These are phyloP conservation scores for Cymbopogon flexuosus DNA, from an alignment of 202 grass and related monocot genomes.

Conservation along the genomic window DNA sequence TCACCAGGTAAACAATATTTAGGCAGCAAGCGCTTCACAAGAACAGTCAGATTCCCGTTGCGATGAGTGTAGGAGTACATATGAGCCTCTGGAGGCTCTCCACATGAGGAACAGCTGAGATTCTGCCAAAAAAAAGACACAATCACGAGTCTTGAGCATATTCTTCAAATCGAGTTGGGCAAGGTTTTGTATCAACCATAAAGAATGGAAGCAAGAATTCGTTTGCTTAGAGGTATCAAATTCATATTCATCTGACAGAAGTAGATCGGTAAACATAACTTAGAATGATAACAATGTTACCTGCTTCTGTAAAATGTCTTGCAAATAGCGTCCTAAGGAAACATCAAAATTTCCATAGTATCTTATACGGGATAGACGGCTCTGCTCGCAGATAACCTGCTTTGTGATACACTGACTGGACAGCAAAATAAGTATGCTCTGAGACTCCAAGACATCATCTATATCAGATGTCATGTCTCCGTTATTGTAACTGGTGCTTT, in stretches of 20 bases:
- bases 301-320: slow-evolving; percentile 73
- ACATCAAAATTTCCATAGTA: slow-evolving; percentile 79
- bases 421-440: slow-evolving; percentile 69
- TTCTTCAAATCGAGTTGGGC: not conserved
- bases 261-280: not conserved
- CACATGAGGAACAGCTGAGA: slow-evolving; percentile 65
- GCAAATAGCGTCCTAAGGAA: slow-evolving; percentile 73
- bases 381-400: slow-evolving; percentile 65
- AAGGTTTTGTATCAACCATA: not conserved
- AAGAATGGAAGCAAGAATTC: not conserved
- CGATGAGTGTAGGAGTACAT: slow-evolving; percentile 75
- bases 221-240: not conserved
- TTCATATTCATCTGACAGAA: not conserved
- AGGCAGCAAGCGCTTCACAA: slow-evolving; percentile 50
- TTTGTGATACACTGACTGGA: slow-evolving; percentile 72
- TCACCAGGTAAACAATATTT: slow-evolving; percentile 54
- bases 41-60: slow-evolving; percentile 65
- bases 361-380: slow-evolving; percentile 70
- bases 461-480: slow-evolving; percentile 29
- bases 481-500: slow-evolving; percentile 11
- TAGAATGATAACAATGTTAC: slow-evolving; percentile 16
- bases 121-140: slow-evolving; percentile 44
- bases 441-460: slow-evolving; percentile 42
- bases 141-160: not conserved
- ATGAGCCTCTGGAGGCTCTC: slow-evolving; percentile 71